Evolutionary conservation across 495 filamentous ascomycete species (phyloP).

Genomic region (Cetradonia linearis): DNA sequence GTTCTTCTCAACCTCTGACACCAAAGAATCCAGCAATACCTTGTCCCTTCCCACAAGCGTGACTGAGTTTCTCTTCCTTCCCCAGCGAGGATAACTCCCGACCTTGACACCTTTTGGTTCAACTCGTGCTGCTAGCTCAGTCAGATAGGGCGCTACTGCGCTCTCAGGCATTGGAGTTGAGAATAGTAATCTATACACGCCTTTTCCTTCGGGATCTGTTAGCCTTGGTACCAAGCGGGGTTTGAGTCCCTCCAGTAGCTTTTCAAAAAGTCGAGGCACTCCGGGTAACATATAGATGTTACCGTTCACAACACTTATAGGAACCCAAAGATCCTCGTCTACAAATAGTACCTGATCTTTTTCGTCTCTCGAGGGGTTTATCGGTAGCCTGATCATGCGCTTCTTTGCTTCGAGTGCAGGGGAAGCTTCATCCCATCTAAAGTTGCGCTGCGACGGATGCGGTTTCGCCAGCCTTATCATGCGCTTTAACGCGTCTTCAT

Average conservation of each 20-base stretch:
- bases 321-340: slow-evolving; percentile 79
- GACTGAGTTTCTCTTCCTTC: slow-evolving; percentile 76
- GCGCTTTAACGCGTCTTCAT: slow-evolving; percentile 60
- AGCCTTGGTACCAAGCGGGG: slow-evolving; percentile 56
- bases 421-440: slow-evolving; percentile 77
- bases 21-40: slow-evolving; percentile 50
- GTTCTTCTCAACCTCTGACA: slow-evolving; percentile 50
- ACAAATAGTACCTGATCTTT: slow-evolving; percentile 66
- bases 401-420: slow-evolving; percentile 67
- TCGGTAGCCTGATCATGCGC: slow-evolving; percentile 81
- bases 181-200: slow-evolving; percentile 65
- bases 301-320: slow-evolving; percentile 73
- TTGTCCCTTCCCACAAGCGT: slow-evolving; percentile 73
- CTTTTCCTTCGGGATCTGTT: slow-evolving; percentile 67
- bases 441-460: slow-evolving; percentile 59
- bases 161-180: slow-evolving; percentile 83
- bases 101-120: slow-evolving; percentile 73
- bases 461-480: slow-evolving; percentile 75
- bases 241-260: slow-evolving; percentile 66
- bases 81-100: slow-evolving; percentile 94
- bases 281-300: slow-evolving; percentile 92
- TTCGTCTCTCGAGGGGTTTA: slow-evolving; percentile 49
- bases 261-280: slow-evolving; percentile 73
- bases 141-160: slow-evolving; percentile 69
- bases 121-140: slow-evolving; percentile 61